Base-by-base conservation (phyloP, 169 alveolate species). In the Plasmodium adleri region DNA sequence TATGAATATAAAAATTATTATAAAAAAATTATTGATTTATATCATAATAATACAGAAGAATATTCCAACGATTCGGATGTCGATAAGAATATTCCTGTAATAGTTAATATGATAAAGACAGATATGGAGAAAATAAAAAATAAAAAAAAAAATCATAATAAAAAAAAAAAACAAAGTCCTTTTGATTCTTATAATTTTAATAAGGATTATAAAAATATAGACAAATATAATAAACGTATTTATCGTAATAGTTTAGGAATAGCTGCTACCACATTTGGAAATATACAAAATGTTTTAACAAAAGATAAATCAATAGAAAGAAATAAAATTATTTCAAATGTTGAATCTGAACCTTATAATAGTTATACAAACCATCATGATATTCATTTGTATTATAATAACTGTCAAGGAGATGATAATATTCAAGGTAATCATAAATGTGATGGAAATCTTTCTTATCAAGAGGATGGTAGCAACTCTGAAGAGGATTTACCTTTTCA, bases 1-100 rank as follows among this genome's bases (percentile, higher is more conserved):
- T n/a, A 22, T 4, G 67, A 86, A 7, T 66, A 71, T 17, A 71
- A 70, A 39, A 39, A 39, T 17, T 70, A 47, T 26, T 86, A 86
- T 54, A 54, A 86, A 52, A 17, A 45, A 20, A 86, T 86, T 28
- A 58, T 86, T 3, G 92, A 86, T 56, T 39, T 49, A 24, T 32
- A 86, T 59, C 22, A 71, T 58, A 39, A 28, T 17, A 28, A 17
- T 7, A 8, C 10, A 56, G 50, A 64, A 10, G 64, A 52, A 52
- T 45, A 17, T 39, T 2, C 59, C 66, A 47, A 22, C 10, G 26
- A 45, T 5, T 28, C 22, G 7, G 24, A 71, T 71, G 63, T 20
- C 20, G 28, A 12, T 17, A 5, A 1, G 47, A 39, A 39, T 39
- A 39, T 5, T 39, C 47, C 47, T 39, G 47, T 39, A 39, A 9